Evolutionary conservation across 1,284 basidiomycete species (phyloP).

Genomic region (Ceratobasidium papillatum): DNA sequence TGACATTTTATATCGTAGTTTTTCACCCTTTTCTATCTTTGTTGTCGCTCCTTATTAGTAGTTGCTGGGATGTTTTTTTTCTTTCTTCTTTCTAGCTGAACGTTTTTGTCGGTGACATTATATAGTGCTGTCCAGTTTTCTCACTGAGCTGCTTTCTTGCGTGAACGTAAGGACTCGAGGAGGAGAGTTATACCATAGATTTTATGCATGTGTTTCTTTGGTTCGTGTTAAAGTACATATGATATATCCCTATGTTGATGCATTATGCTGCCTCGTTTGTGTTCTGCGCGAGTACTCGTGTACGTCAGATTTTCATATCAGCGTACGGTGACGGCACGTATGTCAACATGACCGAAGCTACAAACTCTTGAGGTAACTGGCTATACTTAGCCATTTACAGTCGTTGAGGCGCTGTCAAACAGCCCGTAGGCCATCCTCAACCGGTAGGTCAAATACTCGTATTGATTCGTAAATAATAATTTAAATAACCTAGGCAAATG

Average conservation of each 20-base stretch:
- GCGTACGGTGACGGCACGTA: too few relatives aligned
- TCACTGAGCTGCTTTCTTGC: neutral
- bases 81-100: neutral
- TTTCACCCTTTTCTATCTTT: neutral
- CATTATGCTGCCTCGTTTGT: neutral
- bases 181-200: neutral
- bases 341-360: too few relatives aligned
- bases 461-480: too few relatives aligned
- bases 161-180: neutral
- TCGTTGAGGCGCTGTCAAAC: too few relatives aligned
- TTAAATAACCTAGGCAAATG: too few relatives aligned
- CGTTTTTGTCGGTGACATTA: conserved; percentile 3
- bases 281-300: too few relatives aligned
- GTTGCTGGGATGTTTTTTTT: conserved; percentile 1
- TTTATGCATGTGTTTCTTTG: neutral
- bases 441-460: too few relatives aligned
- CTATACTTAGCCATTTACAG: too few relatives aligned
- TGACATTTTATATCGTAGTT: conserved; percentile 31
- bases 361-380: too few relatives aligned
- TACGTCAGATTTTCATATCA: too few relatives aligned
- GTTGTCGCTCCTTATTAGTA: conserved; percentile 9
- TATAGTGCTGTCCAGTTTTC: conserved; percentile 12
- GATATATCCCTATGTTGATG: neutral
- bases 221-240: conserved; percentile 1
- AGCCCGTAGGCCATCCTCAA: too few relatives aligned